These are phyloP conservation scores for Phellopilus nigrolimitatus DNA, from an alignment of 1,284 basidiomycete species.

Conservation along the genomic window DNA sequence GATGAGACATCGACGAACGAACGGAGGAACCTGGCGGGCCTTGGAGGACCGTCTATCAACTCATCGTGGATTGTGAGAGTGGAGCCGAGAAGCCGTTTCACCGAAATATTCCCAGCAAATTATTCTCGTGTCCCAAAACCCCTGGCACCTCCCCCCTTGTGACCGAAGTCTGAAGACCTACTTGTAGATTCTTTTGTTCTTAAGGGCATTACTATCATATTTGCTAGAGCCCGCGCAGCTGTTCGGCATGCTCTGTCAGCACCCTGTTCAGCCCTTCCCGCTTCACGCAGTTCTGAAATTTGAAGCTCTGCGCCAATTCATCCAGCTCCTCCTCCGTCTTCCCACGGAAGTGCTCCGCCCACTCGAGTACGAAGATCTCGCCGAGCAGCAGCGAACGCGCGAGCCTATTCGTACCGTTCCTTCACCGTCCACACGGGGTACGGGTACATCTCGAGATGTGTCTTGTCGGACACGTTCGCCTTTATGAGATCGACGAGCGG, in stretches of 20 bases:
- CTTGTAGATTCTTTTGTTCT: too few species aligned
- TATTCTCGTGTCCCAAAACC: too few species aligned
- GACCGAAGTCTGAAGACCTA: too few species aligned
- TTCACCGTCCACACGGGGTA: conserved; percentile 45
- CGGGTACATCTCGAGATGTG: conserved; percentile 45
- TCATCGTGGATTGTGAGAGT: too few species aligned
- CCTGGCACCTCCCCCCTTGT: too few species aligned
- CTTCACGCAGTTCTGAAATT: conserved; percentile 48
- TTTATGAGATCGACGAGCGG: conserved; percentile 53
- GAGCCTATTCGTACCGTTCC: conserved; percentile 25
- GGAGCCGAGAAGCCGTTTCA: too few species aligned
- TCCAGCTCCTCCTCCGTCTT: conserved; percentile 35
- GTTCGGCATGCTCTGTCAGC: conserved; percentile 33
- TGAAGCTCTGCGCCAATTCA: conserved; percentile 49
- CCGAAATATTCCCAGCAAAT: too few species aligned
- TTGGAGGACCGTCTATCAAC: not conserved
- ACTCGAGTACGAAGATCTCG: conserved; percentile 36
- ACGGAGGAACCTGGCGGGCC: not conserved
- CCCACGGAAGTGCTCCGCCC: conserved; percentile 35
- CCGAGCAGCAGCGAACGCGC: conserved; percentile 34
- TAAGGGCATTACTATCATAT: not conserved
- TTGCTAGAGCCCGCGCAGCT: not conserved
- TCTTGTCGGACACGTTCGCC: conserved; percentile 37
- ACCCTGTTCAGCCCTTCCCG: conserved; percentile 39
- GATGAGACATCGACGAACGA: not conserved